Conservation (phyloP, 257 asterid genomes). For the Solanum sejunctum region DNA sequence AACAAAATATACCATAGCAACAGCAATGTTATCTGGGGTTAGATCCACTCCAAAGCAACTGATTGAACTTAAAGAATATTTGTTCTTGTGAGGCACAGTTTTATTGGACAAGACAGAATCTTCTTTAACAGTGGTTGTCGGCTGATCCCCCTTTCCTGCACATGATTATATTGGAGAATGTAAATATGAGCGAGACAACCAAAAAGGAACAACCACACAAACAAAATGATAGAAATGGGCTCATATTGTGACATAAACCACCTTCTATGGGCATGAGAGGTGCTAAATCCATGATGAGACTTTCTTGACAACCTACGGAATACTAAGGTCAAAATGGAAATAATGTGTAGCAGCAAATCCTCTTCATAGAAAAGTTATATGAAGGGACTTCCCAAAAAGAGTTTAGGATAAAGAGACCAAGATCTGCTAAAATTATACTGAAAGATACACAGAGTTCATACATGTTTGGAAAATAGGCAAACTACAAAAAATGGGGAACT, state of each 20-base stretch:
- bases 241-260: not conserved
- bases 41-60: constrained; percentile 75
- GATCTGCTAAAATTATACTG: not conserved
- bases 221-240: not conserved
- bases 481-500: not conserved
- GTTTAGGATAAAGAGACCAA: not conserved
- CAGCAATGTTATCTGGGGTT: constrained; percentile 87
- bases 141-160: constrained; percentile 48
- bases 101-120: constrained; percentile 35
- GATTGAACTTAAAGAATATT: constrained; percentile 39
- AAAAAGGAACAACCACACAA: not conserved
- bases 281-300: not conserved
- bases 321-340: not conserved
- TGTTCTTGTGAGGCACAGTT: constrained; percentile 34
- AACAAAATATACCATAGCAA: constrained; percentile 98
- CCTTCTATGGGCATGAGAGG: not conserved
- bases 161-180: constrained; percentile 7
- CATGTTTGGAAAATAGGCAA: not conserved
- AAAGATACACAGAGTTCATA: not conserved
- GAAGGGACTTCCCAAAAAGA: not conserved
- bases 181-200: not conserved
- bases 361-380: not conserved
- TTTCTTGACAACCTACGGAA: not conserved
- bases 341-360: not conserved
- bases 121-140: constrained; percentile 29